A percentile compares a stretch with the other conserved stretches of the same genome.
These are phyloP conservation scores for Albizia julibrissin DNA, from an alignment of 306 rosid species.

Conservation along the genomic window DNA sequence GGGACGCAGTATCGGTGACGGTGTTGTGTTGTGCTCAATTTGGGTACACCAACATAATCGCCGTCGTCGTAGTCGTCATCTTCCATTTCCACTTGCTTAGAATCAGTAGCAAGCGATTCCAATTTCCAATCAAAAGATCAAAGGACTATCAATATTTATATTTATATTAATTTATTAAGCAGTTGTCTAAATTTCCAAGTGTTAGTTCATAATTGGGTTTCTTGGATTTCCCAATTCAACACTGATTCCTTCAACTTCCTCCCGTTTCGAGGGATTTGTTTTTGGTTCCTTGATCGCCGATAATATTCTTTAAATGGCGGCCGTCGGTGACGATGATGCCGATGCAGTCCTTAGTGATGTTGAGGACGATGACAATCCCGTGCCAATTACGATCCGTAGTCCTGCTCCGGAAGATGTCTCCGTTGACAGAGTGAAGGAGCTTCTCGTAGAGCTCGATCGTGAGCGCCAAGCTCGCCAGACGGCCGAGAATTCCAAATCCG, in stretches of 20 bases:
- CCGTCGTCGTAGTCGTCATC: background rate
- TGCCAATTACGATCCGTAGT: slow-evolving; percentile 36
- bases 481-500: slow-evolving; percentile 70
- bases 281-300: slow-evolving; percentile 6
- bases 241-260: background rate
- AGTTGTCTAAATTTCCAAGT: background rate
- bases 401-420: slow-evolving; percentile 62
- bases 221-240: background rate
- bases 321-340: slow-evolving; percentile 59
- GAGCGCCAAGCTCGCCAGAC: slow-evolving; percentile 74
- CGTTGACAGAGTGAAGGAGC: slow-evolving; percentile 61
- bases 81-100: background rate
- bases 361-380: slow-evolving; percentile 66
- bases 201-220: background rate
- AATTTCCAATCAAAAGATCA: background rate
- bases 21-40: background rate
- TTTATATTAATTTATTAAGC: background rate
- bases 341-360: slow-evolving; percentile 96
- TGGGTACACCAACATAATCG: background rate
- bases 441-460: slow-evolving; percentile 77
- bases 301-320: slow-evolving; percentile 53
- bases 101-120: background rate
- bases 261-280: background rate
- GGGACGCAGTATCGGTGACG: background rate
- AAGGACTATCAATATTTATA: background rate